These are phyloP conservation scores for Aschersonia sp. DNA, from an alignment of 2,329 filamentous ascomycete genomes.

Conservation along the genomic window DNA sequence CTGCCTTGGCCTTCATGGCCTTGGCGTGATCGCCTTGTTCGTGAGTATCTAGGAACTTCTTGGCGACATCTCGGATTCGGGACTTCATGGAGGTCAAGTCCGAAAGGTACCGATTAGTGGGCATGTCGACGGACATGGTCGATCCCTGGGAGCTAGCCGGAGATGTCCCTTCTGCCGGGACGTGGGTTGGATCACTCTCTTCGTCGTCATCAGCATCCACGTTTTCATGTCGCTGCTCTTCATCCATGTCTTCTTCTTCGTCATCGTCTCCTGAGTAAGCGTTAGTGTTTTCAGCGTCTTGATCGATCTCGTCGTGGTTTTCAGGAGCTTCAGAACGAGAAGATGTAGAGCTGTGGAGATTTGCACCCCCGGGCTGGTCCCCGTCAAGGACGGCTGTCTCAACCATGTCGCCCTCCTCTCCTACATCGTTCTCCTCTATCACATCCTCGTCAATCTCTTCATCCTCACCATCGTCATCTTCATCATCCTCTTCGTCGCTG, in stretches of 20 bases:
- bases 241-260: constrained; percentile 18
- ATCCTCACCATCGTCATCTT: constrained; percentile 6
- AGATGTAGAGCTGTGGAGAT: background rate
- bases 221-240: background rate
- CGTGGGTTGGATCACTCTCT: constrained; percentile 34
- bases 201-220: constrained; percentile 26
- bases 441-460: background rate
- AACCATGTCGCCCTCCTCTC: background rate
- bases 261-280: constrained; percentile 30
- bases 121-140: constrained; percentile 47
- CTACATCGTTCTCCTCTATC: background rate
- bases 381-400: background rate
- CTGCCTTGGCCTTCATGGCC: constrained; percentile 65
- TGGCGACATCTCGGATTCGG: constrained; percentile 62
- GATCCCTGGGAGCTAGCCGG: constrained; percentile 52
- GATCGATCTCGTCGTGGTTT: constrained; percentile 18
- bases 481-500: constrained; percentile 11
- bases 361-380: background rate
- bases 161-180: constrained; percentile 42
- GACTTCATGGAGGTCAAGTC: constrained; percentile 42
- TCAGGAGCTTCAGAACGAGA: constrained; percentile 4
- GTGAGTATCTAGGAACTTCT: constrained; percentile 71
- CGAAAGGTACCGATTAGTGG: constrained; percentile 30
- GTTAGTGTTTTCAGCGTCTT: constrained; percentile 21
- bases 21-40: constrained; percentile 62